Evolutionary conservation across 2,329 filamentous ascomycete species (phyloP).

Genomic region (Exutisphaerella laricina): DNA sequence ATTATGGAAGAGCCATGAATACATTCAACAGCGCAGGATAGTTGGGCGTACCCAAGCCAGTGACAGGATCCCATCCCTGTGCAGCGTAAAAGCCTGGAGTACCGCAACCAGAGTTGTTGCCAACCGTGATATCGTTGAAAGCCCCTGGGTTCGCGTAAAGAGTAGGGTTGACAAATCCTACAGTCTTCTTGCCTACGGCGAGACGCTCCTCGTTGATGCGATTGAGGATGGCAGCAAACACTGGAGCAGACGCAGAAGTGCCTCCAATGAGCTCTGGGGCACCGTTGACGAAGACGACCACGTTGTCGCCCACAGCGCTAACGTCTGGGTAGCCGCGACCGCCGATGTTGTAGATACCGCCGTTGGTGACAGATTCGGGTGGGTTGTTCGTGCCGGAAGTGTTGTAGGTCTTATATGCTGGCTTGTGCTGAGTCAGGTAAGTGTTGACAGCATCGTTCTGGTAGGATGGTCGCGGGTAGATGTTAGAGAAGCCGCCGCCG

Average conservation of each 20-base stretch:
- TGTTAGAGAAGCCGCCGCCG: slow-evolving; percentile 39
- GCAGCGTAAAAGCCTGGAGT: slow-evolving; percentile 7
- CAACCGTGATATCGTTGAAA: slow-evolving; percentile 36
- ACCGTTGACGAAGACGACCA: slow-evolving; percentile 19
- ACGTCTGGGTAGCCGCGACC: slow-evolving; percentile 41
- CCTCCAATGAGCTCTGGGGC: slow-evolving; percentile 23
- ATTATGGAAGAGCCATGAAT: slow-evolving; percentile 15
- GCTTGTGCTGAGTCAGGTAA: slow-evolving; percentile 32
- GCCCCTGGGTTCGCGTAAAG: slow-evolving; percentile 37
- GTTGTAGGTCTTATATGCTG: slow-evolving; percentile 35
- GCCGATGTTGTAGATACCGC: slow-evolving; percentile 26
- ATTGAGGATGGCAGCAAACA: slow-evolving; percentile 27
- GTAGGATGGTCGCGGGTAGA: slow-evolving; percentile 34
- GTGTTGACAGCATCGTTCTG: slow-evolving; percentile 35
- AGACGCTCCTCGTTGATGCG: slow-evolving; percentile 30
- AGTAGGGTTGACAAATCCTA: slow-evolving; percentile 29
- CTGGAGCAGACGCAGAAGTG: slow-evolving; percentile 26
- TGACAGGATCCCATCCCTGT: slow-evolving; percentile 31
- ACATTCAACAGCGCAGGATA: slow-evolving; percentile 19
- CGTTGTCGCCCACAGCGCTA: slow-evolving; percentile 27
- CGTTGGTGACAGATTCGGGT: slow-evolving; percentile 8
- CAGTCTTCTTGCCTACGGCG: slow-evolving; percentile 23
- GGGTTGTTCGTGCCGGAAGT: slow-evolving; percentile 46
- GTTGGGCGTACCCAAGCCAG: slow-evolving; percentile 20
- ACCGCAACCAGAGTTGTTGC: slow-evolving; percentile 31